Evolutionary conservation across 1,284 basidiomycete species (phyloP), one percentile per base, ranked within the genome.

Genomic region (Phellopilus nigrolimitatus): DNA sequence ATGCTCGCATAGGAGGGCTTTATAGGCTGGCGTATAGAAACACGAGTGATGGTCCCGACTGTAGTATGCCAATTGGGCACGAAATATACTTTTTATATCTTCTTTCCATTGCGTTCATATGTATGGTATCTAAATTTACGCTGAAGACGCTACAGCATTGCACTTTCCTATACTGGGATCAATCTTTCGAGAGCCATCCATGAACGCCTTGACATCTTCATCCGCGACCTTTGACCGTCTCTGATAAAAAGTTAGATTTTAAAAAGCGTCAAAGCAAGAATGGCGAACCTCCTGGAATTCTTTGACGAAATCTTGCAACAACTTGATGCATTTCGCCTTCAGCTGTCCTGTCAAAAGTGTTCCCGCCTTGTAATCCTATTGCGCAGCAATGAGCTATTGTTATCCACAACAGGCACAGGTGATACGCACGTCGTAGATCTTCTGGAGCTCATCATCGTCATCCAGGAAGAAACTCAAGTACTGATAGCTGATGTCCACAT

Each of bases 401-500:
- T 1, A 22, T 34, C 13, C 13, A 28, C 19, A 34, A 17, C 54
- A 42, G 25, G 19, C 28, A 37, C 10, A 54, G n/a, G 5, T 13
- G 4, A 27, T 4, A 66, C 82, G 56, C 58, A 92, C 92, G 69
- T 80, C 78, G 31, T 84, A 91, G 51, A 97, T 68, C 61, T 74
- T 75, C 57, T 78, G 80, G 59, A 97, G 75, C 70, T 93, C 88
- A 22, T 82, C 88, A 57, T 99, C 97, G 62, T 97, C 91, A 3
- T 98, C 95, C 64, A 97, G 73, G 70, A 99, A 97, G 79, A 98
- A 99, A n/a, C 83, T 80, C 57, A 99, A 68, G 69, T 97, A 99
- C 70, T 98, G 95, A 71, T 92, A 99, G 50, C 89, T 79, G 53
- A 99, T 91, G 68, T 99, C 97, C 30, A 99, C 92, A 56, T 98